Evolutionary conservation across 768 basidiomycete genomes (phyloP).

Genomic region (Cystobasidium tubakii): DNA sequence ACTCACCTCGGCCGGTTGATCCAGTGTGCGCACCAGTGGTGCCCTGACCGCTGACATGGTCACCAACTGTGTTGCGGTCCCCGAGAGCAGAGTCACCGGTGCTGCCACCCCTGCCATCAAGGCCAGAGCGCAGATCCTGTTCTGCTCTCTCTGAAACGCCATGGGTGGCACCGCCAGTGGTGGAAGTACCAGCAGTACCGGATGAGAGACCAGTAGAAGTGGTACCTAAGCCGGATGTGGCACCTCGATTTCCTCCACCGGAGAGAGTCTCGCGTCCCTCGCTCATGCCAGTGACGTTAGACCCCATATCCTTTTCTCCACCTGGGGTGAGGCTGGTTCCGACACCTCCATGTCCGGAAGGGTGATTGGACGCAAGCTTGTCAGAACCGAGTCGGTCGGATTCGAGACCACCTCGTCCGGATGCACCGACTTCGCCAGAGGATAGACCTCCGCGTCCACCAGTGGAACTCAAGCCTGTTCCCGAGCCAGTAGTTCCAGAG

Average conservation of each 20-base stretch:
- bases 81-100: neutral
- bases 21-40: neutral
- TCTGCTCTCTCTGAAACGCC: slow-evolving; percentile 1
- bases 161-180: slow-evolving; percentile 4
- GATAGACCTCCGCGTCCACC: neutral
- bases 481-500: neutral
- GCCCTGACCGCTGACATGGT: neutral
- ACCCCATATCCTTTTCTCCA: neutral
- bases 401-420: neutral
- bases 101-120: neutral
- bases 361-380: neutral
- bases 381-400: slow-evolving; percentile 8
- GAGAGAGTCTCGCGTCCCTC: too few species aligned
- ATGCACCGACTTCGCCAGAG: neutral
- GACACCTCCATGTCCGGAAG: neutral
- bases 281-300: too few species aligned
- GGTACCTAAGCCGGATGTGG: neutral
- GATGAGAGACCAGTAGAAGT: neutral
- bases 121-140: neutral
- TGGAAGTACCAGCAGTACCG: neutral
- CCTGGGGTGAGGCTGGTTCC: neutral
- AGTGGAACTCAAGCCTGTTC: neutral
- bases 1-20: neutral
- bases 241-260: too few species aligned
- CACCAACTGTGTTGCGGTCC: too few species aligned